These are phyloP conservation scores for Paecilomyces niveus DNA, from an alignment of 2,329 filamentous ascomycete genomes.

Conservation along the genomic window DNA sequence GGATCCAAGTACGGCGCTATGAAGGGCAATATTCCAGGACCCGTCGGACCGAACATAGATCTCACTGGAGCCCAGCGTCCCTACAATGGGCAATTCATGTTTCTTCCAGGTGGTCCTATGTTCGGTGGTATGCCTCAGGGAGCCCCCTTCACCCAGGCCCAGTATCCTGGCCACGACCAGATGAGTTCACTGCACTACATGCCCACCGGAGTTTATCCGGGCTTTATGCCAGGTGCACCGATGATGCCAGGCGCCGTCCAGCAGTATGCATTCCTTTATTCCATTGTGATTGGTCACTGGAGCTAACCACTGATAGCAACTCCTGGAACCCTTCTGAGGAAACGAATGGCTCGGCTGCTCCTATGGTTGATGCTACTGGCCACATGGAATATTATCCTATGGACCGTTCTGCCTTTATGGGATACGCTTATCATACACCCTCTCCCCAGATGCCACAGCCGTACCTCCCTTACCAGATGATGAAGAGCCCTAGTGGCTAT, in stretches of 20 bases:
- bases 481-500: slow-evolving; percentile 40
- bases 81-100: slow-evolving; percentile 19
- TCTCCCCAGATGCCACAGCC: slow-evolving; percentile 48
- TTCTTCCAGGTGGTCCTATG: slow-evolving; percentile 26
- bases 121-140: slow-evolving; percentile 23
- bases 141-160: slow-evolving; percentile 20
- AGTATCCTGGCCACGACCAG: slow-evolving; percentile 25
- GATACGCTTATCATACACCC: slow-evolving; percentile 54
- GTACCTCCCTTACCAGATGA: slow-evolving; percentile 36
- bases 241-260: slow-evolving; percentile 25
- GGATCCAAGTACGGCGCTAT: slow-evolving; percentile 18
- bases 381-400: slow-evolving; percentile 55
- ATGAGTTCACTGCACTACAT: slow-evolving; percentile 29
- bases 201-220: slow-evolving; percentile 29
- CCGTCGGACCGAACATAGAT: slow-evolving; percentile 15
- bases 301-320: slow-evolving; percentile 28
- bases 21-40: slow-evolving; percentile 18
- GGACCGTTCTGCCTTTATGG: slow-evolving; percentile 50
- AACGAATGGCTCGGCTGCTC: slow-evolving; percentile 49
- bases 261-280: slow-evolving; percentile 31
- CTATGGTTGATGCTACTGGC: slow-evolving; percentile 53
- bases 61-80: slow-evolving; percentile 7
- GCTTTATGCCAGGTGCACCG: slow-evolving; percentile 22
- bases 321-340: slow-evolving; percentile 39
- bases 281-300: slow-evolving; percentile 26